These are phyloP conservation scores for Cladosporium oxysporum DNA, from an alignment of 2,329 filamentous ascomycete species.

Conservation along the genomic window DNA sequence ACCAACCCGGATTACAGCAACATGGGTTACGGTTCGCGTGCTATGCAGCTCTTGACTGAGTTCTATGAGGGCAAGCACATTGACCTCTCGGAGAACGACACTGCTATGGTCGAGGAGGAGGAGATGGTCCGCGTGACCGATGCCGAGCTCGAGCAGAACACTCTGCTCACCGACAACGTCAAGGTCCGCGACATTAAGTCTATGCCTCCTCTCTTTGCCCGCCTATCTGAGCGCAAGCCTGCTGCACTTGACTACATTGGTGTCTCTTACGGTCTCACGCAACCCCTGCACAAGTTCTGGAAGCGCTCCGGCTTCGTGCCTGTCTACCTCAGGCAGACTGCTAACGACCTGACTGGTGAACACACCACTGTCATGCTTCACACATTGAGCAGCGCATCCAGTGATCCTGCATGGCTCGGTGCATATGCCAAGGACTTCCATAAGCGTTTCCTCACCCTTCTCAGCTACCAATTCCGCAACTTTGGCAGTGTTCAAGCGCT, in stretches of 20 bases:
- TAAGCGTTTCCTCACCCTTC: slow-evolving; percentile 81
- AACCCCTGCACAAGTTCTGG: slow-evolving; percentile 92
- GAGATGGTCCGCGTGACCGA: slow-evolving; percentile 77
- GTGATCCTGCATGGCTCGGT: slow-evolving; percentile 80
- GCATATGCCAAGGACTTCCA: slow-evolving; percentile 94
- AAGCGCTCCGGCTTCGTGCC: slow-evolving; percentile 83
- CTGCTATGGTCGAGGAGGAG: slow-evolving; percentile 47
- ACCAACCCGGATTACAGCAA: slow-evolving; percentile 90
- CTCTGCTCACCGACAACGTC: slow-evolving; percentile 81
- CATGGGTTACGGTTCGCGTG: slow-evolving; percentile 92
- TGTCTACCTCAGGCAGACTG: slow-evolving; percentile 90
- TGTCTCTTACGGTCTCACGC: slow-evolving; percentile 90
- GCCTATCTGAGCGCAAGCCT: slow-evolving; percentile 78
- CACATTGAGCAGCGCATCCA: slow-evolving; percentile 63
- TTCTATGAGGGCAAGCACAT: slow-evolving; percentile 96
- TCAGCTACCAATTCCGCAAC: slow-evolving; percentile 88
- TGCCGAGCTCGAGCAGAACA: slow-evolving; percentile 72
- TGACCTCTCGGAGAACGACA: slow-evolving; percentile 70
- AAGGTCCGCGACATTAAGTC: slow-evolving; percentile 84
- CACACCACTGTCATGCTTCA: slow-evolving; percentile 98
- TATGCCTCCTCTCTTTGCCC: slow-evolving; percentile 92
- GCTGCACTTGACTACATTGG: slow-evolving; percentile 87
- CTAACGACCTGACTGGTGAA: slow-evolving; percentile 94
- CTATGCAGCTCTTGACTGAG: slow-evolving; percentile 81
- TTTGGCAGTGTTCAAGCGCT: slow-evolving; percentile 79